phyloP scores from a whole-genome alignment of 106 monocot genomes.

The Iris macrosiphon region DNA sequence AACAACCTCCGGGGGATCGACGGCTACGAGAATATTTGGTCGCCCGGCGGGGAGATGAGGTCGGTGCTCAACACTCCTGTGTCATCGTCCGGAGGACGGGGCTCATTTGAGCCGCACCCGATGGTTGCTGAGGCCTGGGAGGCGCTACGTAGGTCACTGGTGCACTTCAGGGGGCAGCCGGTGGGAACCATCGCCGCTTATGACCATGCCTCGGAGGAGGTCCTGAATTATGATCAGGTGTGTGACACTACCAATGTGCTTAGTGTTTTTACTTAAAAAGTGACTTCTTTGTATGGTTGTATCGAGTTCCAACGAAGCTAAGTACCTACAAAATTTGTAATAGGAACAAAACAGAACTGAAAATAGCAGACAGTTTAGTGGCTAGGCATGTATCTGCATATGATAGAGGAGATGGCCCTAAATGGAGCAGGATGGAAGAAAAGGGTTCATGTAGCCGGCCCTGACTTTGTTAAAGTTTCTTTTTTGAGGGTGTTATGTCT shows the following conservation, averaged over 20 bases:
- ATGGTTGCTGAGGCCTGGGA: conserved; percentile 90
- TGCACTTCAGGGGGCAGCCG: conserved; percentile 65
- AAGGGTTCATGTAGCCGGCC: too few relatives aligned
- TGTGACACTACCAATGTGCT: neutral
- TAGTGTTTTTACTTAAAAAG: neutral
- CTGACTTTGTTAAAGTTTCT: too few relatives aligned
- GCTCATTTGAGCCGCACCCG: conserved; percentile 69
- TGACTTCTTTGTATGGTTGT: too few relatives aligned
- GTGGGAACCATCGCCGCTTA: conserved; percentile 87
- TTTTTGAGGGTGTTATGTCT: too few relatives aligned
- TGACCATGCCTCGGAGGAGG: conserved; percentile 83
- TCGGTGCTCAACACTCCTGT: conserved; percentile 39
- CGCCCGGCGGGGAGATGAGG: conserved; percentile 27
- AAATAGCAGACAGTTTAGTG: too few relatives aligned
- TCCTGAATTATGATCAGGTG: conserved; percentile 98
- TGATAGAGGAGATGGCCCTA: too few relatives aligned
- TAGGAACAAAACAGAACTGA: neutral
- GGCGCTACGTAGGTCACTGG: conserved; percentile 65
- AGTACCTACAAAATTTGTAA: neutral
- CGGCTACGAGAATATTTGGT: conserved; percentile 46
- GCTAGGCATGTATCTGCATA: too few relatives aligned
- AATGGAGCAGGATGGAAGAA: too few relatives aligned
- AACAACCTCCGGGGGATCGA: conserved; percentile 30
- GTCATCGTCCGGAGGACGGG: conserved; percentile 10
- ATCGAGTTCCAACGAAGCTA: too few relatives aligned